A percentile compares a stretch with the other conserved stretches of the same genome.
Evolutionary conservation across 177 flowering plant genomes (phyloP).

Genomic region (Vitis hybrid): DNA sequence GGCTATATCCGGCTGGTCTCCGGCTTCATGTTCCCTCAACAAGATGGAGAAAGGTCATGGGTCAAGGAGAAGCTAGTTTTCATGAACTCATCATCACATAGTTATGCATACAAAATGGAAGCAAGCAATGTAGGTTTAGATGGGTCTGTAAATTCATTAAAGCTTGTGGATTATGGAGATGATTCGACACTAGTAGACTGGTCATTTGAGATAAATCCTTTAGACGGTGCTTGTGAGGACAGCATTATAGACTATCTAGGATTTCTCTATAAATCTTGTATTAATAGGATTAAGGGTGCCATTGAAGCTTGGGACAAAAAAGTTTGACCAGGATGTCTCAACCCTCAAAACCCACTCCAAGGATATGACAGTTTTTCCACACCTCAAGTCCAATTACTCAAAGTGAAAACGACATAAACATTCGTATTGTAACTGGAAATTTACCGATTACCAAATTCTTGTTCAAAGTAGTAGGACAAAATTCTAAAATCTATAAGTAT

Average conservation of each 20-base stretch:
- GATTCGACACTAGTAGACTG: conserved; percentile 46
- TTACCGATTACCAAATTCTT: fast-evolving
- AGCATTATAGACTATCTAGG: conserved; percentile 51
- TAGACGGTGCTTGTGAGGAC: conserved; percentile 49
- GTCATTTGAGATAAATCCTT: conserved; percentile 50
- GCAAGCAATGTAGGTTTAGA: conserved; percentile 64
- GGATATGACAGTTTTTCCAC: too few species aligned
- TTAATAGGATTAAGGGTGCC: conserved; percentile 47
- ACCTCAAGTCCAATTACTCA: fast-evolving
- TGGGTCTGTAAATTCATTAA: conserved; percentile 54
- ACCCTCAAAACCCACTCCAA: too few species aligned
- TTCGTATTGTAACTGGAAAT: too few species aligned
- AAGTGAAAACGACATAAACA: too few species aligned
- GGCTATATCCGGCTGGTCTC: conserved; percentile 57
- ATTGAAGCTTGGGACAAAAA: conserved; percentile 21
- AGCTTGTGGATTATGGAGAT: conserved; percentile 47
- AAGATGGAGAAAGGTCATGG: conserved; percentile 71
- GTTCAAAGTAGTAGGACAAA: too few species aligned
- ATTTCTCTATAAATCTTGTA: conserved; percentile 60
- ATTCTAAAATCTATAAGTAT: too few species aligned
- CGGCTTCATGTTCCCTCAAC: conserved; percentile 70
- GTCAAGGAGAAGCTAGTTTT: conserved; percentile 53
- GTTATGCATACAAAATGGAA: conserved; percentile 52
- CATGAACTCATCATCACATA: conserved; percentile 37
- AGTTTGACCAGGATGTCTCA: neutral